A percentile compares a stretch with the other conserved stretches of the same genome.
phyloP scores from a whole-genome alignment of 2,329 filamentous ascomycete genomes.

The Nemania abortiva region DNA sequence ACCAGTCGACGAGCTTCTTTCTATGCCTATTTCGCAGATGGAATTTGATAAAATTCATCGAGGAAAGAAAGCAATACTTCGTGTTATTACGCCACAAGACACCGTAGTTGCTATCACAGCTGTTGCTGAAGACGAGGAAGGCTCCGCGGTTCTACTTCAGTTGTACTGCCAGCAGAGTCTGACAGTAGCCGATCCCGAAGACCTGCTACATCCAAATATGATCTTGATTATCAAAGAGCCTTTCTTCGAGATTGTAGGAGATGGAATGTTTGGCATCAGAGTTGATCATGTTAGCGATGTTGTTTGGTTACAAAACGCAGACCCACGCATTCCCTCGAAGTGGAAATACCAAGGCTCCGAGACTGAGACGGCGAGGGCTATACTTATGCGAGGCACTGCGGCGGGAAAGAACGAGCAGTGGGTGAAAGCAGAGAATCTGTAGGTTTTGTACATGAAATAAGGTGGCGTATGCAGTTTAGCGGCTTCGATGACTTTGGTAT shows the following conservation, averaged over 20 bases:
- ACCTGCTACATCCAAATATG: slow-evolving; percentile 52
- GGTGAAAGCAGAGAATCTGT: slow-evolving; percentile 52
- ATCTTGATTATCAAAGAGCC: slow-evolving; percentile 66
- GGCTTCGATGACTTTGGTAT: neutral
- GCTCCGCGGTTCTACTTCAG: slow-evolving; percentile 53
- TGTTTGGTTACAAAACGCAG: slow-evolving; percentile 51
- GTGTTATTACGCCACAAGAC: slow-evolving; percentile 41
- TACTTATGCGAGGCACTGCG: slow-evolving; percentile 53
- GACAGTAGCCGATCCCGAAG: slow-evolving; percentile 48
- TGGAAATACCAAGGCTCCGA: slow-evolving; percentile 49
- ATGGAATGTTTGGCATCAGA: slow-evolving; percentile 58
- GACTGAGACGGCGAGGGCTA: slow-evolving; percentile 34
- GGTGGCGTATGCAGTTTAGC: too few species aligned
- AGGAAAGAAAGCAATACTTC: slow-evolving; percentile 37
- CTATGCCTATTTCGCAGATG: slow-evolving; percentile 49
- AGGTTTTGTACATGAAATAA: slow-evolving; percentile 30
- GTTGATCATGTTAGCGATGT: slow-evolving; percentile 67
- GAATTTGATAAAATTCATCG: slow-evolving; percentile 50
- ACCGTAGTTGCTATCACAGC: slow-evolving; percentile 40
- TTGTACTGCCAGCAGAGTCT: slow-evolving; percentile 59
- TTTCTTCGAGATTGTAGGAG: slow-evolving; percentile 58
- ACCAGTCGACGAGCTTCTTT: slow-evolving; percentile 38
- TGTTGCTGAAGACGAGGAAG: slow-evolving; percentile 57
- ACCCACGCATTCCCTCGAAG: slow-evolving; percentile 55
- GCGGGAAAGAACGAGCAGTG: slow-evolving; percentile 47